Conservation (phyloP, 371 early-diverging fungal species). For the Neoconidiobolus thromboides region DNA sequence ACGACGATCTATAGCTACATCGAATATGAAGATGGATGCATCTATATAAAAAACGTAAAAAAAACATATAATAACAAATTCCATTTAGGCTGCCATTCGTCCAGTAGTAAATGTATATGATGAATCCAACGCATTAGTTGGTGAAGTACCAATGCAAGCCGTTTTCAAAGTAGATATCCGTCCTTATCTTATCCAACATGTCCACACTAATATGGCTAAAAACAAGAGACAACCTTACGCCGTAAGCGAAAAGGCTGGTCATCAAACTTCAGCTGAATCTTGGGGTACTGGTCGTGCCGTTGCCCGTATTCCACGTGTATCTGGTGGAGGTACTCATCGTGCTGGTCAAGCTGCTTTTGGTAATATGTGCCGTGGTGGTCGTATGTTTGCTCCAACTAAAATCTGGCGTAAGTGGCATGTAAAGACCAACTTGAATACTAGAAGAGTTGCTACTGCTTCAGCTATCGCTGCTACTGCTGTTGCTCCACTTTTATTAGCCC, state of each 20-base stretch:
- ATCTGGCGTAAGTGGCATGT: constrained; percentile 99
- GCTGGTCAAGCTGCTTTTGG: constrained; percentile 99
- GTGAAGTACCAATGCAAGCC: constrained; percentile 77
- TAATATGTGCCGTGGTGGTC: constrained; percentile 99
- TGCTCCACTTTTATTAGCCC: constrained; percentile 90
- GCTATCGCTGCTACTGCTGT: constrained; percentile 97
- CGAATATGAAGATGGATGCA: no score
- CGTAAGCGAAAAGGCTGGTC: constrained; percentile 95
- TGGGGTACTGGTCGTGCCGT: constrained; percentile 99
- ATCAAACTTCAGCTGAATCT: constrained; percentile 98
- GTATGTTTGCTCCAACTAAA: constrained; percentile 99
- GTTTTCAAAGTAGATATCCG: constrained; percentile 98
- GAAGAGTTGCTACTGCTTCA: constrained; percentile 96
- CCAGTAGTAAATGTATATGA: constrained; percentile 86
- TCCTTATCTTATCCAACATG: constrained; percentile 92
- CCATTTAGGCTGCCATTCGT: constrained; percentile 32
- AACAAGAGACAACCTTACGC: constrained; percentile 99
- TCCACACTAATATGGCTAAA: constrained; percentile 96
- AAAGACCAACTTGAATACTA: constrained; percentile 95
- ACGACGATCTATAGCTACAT: no score
- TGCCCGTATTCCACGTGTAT: constrained; percentile 99
- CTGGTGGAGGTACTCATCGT: constrained; percentile 97
- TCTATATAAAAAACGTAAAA: no score
- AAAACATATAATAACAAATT: no score
- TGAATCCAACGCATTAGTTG: constrained; percentile 40